Base-by-base conservation (phyloP, 352 stramenopile species). In the Halophytophthora batemanensis region DNA sequence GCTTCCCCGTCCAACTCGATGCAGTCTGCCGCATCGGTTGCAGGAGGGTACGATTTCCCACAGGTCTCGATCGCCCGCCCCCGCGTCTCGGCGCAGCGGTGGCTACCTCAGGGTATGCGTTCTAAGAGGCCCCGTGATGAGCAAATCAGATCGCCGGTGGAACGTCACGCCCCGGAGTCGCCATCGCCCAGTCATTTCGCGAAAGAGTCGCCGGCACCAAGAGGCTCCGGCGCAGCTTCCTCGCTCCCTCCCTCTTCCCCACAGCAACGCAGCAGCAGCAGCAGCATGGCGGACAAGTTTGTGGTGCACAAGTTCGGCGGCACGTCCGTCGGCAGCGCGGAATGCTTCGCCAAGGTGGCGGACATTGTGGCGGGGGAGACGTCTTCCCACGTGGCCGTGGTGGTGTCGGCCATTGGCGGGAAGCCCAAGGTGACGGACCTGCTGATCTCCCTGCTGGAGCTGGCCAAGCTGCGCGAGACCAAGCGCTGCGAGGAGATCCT, bases 251-350 rank as follows among this genome's bases (percentile, higher is more conserved):
- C 31, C 23, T 61, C 35, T 40, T 38, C n/a, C n/a, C n/a, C n/a
- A n/a, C n/a, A n/a, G n/a, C n/a, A n/a, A n/a, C n/a, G n/a, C n/a
- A n/a, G n/a, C n/a, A n/a, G n/a, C n/a, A n/a, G n/a, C n/a, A n/a
- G n/a, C 17, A 43, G 43, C 21, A 74, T 74, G 65, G 57, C 53
- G 50, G 62, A 69, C 58, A 75, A 87, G 59, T 94, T 91, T 36
- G 89, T 98, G 29, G 91, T 98, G 28, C 96, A 98, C 76, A 99
- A 99, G 66, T 99, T 99, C 71, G 96, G 96, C 50, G 96, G 96
- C 36, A 98, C 87, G 42, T 98, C 86, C 38, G 76, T 99, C 21
- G 95, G 94, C 43, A 97, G 94, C 64, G 78, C 90, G 42, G 82
- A 93, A 45, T 92, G 93, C 53, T 96, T 99, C 56, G 84, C 77